These are phyloP conservation scores for Euphorbia schlechtendalii DNA, from an alignment of 441 rosid species.

Conservation along the genomic window DNA sequence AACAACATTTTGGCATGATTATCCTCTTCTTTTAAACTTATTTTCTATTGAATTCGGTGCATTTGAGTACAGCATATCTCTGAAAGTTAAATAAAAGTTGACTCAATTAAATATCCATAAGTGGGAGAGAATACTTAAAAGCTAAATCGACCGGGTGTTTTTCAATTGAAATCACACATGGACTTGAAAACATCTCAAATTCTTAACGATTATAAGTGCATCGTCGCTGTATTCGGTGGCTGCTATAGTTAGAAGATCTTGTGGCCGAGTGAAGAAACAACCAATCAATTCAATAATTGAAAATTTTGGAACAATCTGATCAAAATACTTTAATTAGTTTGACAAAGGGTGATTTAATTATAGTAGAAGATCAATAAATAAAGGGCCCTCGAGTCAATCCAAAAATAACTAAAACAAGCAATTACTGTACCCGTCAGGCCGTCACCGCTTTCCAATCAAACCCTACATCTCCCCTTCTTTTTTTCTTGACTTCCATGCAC, in stretches of 20 bases:
- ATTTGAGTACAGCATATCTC: no score
- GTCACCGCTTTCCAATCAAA: slow-evolving; percentile 52
- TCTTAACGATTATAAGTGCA: background rate
- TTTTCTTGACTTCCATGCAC: slow-evolving; percentile 39
- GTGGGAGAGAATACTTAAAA: no score
- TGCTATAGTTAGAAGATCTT: no score
- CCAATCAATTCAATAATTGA: background rate
- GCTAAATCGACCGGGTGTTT: no score
- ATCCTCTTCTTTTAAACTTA: no score
- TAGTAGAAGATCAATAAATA: background rate
- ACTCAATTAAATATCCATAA: no score
- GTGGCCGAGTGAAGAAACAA: background rate
- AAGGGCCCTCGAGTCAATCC: slow-evolving; percentile 82
- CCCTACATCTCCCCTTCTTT: slow-evolving; percentile 20
- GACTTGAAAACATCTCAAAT: no score
- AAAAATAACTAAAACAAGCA: slow-evolving; percentile 38
- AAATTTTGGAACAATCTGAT: slow-evolving; percentile 1
- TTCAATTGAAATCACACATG: no score
- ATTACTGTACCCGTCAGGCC: slow-evolving; percentile 45
- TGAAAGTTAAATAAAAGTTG: no score
- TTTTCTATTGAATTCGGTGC: no score
- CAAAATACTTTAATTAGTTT: background rate
- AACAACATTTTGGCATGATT: no score
- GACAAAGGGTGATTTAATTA: slow-evolving; percentile 3
- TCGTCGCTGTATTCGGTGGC: background rate